These are phyloP conservation scores for Entamoeba histolytica DNA, from an alignment of 208 protist species.

Conservation along the genomic window DNA sequence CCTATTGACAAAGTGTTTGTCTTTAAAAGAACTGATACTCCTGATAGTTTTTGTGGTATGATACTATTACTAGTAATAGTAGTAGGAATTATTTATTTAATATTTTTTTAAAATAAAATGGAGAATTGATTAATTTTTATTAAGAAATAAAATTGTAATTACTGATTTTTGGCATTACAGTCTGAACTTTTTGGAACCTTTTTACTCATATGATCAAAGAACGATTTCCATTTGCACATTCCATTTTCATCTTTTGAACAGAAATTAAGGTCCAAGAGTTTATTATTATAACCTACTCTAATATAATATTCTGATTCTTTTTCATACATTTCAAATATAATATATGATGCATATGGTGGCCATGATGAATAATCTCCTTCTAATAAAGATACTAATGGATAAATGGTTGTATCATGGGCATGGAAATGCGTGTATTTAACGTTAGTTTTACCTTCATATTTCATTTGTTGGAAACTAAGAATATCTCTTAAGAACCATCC, in stretches of 20 bases:
- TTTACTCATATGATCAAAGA: not conserved
- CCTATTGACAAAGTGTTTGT: too few relatives aligned
- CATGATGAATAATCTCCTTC: not conserved
- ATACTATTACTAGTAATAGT: too few relatives aligned
- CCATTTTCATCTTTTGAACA: not conserved
- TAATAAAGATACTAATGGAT: not conserved
- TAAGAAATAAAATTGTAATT: too few relatives aligned
- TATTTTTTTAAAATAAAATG: too few relatives aligned
- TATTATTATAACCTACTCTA: not conserved
- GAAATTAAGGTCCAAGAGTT: not conserved
- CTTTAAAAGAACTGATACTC: too few relatives aligned
- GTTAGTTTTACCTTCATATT: not conserved
- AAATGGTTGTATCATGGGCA: not conserved
- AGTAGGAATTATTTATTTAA: too few relatives aligned
- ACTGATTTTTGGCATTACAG: too few relatives aligned
- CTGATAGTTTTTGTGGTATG: too few relatives aligned
- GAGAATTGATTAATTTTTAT: too few relatives aligned
- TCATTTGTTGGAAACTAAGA: not conserved
- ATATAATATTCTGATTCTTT: not conserved
- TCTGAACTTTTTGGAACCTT: not conserved
- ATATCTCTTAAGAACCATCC: not conserved
- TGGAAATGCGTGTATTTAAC: not conserved
- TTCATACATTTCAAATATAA: not conserved
- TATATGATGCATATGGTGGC: not conserved
- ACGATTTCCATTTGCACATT: not conserved